Percentiles rank a stretch among this genome's conserved stretches.
These are phyloP conservation scores for Blepharisma stoltei DNA, from an alignment of 73 alveolate species.

Conservation along the genomic window DNA sequence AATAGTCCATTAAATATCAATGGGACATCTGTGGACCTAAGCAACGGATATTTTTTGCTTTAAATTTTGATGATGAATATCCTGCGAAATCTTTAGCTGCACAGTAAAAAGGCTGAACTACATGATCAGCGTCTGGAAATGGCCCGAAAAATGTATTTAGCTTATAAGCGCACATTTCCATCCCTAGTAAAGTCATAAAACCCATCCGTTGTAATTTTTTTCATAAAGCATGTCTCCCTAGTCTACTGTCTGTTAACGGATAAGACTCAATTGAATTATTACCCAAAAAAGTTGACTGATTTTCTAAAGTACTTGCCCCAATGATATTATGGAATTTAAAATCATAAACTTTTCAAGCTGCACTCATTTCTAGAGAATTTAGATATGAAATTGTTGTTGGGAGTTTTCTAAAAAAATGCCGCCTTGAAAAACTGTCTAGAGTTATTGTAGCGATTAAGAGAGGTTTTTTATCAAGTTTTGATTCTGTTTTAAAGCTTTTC, in stretches of 20 bases:
- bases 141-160: not conserved
- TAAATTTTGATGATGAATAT: not conserved
- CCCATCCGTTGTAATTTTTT: not conserved
- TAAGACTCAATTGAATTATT: not conserved
- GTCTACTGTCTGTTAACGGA: not conserved
- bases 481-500: not conserved
- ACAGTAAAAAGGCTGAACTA: conserved; percentile 22
- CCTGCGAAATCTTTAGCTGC: not conserved
- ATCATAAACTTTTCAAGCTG: not conserved
- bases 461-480: not conserved
- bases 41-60: not conserved
- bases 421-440: not conserved
- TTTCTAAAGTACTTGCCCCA: not conserved
- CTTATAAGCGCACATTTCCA: not conserved
- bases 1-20: not conserved
- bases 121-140: not conserved
- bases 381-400: not conserved
- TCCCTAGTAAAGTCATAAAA: not conserved
- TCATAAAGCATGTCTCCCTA: conserved; percentile 18
- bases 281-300: conserved; percentile 13
- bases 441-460: not conserved
- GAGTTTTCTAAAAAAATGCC: conserved; percentile 4
- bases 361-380: not conserved
- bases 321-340: not conserved
- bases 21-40: not conserved